These are phyloP conservation scores for Phytophthora tubulina DNA, from an alignment of 352 stramenopile genomes.

Conservation along the genomic window DNA sequence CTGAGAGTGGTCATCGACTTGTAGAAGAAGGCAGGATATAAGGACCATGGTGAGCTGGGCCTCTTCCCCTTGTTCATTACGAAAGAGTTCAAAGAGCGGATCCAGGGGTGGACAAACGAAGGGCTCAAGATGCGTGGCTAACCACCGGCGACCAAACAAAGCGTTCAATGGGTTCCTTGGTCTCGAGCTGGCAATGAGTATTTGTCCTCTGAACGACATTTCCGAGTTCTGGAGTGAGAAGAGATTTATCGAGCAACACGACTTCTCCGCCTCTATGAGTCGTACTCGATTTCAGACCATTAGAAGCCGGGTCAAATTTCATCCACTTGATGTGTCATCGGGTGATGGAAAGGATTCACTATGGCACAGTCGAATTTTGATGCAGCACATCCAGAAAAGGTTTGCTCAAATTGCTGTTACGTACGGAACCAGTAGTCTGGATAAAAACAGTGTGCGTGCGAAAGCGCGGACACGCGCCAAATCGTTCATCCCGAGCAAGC, in stretches of 20 bases:
- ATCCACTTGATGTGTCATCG: background rate
- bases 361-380: conserved; percentile 2
- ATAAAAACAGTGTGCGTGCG: conserved; percentile 6
- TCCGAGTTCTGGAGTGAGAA: conserved; percentile 12
- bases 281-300: conserved; percentile 4
- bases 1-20: background rate
- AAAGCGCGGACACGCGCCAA: conserved; percentile 6
- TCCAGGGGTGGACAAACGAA: conserved; percentile 5
- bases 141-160: background rate
- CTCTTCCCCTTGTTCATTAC: conserved; percentile 14
- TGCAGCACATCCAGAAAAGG: background rate
- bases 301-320: background rate
- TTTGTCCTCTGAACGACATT: conserved; percentile 8
- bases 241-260: background rate
- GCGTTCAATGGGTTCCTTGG: conserved; percentile 11
- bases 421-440: background rate
- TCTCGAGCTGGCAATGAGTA: conserved; percentile 12
- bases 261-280: background rate
- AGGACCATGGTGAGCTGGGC: background rate
- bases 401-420: conserved; percentile 6
- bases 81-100: background rate
- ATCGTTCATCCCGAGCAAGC: background rate
- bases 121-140: background rate
- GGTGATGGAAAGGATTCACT: background rate
- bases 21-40: background rate